Evolutionary conservation across 768 basidiomycete species (phyloP).

Genomic region (Amanita exitialis): DNA sequence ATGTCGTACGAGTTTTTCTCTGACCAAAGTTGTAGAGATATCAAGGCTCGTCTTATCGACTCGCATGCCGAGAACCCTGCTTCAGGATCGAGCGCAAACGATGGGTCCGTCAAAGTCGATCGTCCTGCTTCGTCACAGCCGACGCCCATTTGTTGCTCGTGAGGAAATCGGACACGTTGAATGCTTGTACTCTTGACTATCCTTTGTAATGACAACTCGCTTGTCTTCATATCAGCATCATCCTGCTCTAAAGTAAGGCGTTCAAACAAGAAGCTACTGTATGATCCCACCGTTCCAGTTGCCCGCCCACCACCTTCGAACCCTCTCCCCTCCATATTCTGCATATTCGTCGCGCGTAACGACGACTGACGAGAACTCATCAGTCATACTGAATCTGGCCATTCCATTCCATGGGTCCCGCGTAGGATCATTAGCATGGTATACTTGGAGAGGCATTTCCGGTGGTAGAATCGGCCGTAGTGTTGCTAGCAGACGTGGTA

Average conservation of each 20-base stretch:
- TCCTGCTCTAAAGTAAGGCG: not conserved
- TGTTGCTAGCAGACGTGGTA: constrained; percentile 54
- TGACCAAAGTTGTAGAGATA: constrained; percentile 50
- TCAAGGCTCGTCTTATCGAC: constrained; percentile 96
- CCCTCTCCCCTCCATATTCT: constrained; percentile 80
- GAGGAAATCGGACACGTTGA: constrained; percentile 9
- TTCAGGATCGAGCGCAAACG: constrained; percentile 22
- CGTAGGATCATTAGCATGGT: constrained; percentile 51
- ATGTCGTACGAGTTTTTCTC: not conserved
- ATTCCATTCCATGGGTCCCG: constrained; percentile 91
- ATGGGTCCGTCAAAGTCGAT: constrained; percentile 59
- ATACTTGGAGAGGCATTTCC: constrained; percentile 60
- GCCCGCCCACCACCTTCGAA: constrained; percentile 88
- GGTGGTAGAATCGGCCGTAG: constrained; percentile 84
- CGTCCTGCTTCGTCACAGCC: constrained; percentile 37
- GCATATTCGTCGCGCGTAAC: constrained; percentile 80
- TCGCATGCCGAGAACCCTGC: constrained; percentile 64
- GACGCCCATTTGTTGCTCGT: constrained; percentile 45
- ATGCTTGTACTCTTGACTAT: not conserved
- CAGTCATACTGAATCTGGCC: constrained; percentile 61
- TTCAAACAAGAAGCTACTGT: constrained; percentile 6
- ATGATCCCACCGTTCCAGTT: constrained; percentile 59
- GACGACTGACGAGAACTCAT: constrained; percentile 40
- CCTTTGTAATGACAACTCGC: not conserved
- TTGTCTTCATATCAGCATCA: not conserved